Base-by-base conservation (phyloP, 257 asterid genomes). In the Solanum ossicruentum region DNA sequence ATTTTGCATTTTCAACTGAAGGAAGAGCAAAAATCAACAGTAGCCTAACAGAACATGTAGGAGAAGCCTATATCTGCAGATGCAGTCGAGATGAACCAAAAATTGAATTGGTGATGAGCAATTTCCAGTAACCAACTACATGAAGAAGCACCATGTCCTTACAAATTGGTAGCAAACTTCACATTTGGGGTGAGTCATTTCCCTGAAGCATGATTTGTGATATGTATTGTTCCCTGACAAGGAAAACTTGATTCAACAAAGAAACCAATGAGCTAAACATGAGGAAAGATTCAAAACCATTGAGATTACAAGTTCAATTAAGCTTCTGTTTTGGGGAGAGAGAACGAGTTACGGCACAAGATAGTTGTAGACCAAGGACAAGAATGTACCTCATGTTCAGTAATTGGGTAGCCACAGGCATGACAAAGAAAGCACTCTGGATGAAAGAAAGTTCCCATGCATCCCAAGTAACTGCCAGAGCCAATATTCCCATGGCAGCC, bases 161-260 rank as follows among this genome's bases (percentile, higher is more conserved):
- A 95, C 99, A 90, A 91, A 96, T 86, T 95, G 98, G 87, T 92
- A 91, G 89, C 98, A 96, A 84, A 97, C 98, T 93, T 93, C 99
- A 89, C 97, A 97, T 87, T 92, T 97, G 60, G 98, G 98, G 88
- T 95, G 99, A 58, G 94, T 93, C 88, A 95, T 93, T 91, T 95
- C 98, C 88, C 93, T 95, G 95, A 97, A 97, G 92, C 99, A 97
- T 51, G 95, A 91, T 85, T 92, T 94, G 86, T 97, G 99, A 89
- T 93, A 97, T 16, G 95, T 73, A 70, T 93, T 91, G 70, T 87
- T 94, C 85, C 97, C 94, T 88, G 96, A 92, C 92, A 95, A 92
- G 84, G 98, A 97, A 93, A 95, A 97, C 99, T 96, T 91, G 92
- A 91, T 89, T 86, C 91, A 88, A 90, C 88, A 88, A 92, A 90